These are phyloP conservation scores for Kwoniella newhampshirensis DNA, from an alignment of 768 basidiomycete genomes.

Conservation along the genomic window DNA sequence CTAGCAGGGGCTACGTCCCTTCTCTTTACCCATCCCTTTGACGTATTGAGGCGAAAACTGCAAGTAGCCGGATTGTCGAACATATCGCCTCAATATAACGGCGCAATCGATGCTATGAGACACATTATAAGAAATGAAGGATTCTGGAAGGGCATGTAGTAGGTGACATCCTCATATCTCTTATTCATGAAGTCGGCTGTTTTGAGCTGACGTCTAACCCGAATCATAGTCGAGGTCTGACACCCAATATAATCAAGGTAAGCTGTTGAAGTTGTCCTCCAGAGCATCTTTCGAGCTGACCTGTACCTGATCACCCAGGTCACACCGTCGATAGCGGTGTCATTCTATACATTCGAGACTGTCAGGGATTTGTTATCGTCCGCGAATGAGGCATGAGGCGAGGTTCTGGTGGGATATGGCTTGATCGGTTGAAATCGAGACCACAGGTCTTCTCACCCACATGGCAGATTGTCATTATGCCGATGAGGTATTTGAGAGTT, in stretches of 20 bases:
- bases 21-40: constrained; percentile 92
- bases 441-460: too few species aligned
- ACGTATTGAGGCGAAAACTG: constrained; percentile 92
- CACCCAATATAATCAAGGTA: constrained; percentile 50
- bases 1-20: constrained; percentile 86
- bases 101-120: constrained; percentile 74
- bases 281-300: neutral
- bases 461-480: too few species aligned
- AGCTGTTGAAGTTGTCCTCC: neutral
- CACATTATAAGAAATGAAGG: constrained; percentile 74
- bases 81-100: constrained; percentile 68
- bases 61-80: constrained; percentile 57
- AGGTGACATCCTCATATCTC: constrained; percentile 20
- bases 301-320: constrained; percentile 12
- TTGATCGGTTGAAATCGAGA: too few species aligned
- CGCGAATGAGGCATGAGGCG: neutral
- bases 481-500: too few species aligned
- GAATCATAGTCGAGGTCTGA: constrained; percentile 37
- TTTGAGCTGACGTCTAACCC: constrained; percentile 2
- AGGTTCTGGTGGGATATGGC: neutral
- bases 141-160: constrained; percentile 53
- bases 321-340: constrained; percentile 49
- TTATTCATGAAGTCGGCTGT: neutral
- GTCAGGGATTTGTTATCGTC: constrained; percentile 38
- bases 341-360: constrained; percentile 51